Conservation (phyloP, 345 rosid genomes). For the Ceriops tagal region DNA sequence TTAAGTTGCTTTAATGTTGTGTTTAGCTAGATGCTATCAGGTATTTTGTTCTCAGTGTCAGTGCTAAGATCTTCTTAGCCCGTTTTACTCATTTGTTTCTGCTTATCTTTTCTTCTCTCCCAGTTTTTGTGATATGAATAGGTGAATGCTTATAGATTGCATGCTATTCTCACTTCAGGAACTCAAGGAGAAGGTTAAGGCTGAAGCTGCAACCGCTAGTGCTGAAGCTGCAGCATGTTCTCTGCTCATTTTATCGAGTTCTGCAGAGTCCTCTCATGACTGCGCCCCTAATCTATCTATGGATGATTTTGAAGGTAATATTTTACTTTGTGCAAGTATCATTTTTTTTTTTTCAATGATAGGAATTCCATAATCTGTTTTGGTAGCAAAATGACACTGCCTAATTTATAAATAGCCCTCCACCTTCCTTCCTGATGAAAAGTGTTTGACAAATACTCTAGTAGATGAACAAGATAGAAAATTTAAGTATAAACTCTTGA, state of each 20-base stretch:
- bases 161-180: constrained; percentile 49
- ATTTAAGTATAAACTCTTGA: too few relatives aligned
- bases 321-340: not conserved
- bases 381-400: too few relatives aligned
- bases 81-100: too few relatives aligned
- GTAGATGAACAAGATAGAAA: too few relatives aligned
- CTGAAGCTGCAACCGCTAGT: constrained; percentile 61
- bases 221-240: constrained; percentile 52
- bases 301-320: constrained; percentile 84
- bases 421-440: too few relatives aligned
- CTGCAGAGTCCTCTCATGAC: constrained; percentile 37
- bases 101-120: not conserved
- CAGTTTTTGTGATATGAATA: not conserved
- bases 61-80: too few relatives aligned
- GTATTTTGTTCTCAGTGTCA: too few relatives aligned
- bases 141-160: constrained; percentile 15
- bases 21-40: too few relatives aligned
- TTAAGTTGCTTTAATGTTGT: too few relatives aligned
- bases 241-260: constrained; percentile 40
- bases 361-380: not conserved
- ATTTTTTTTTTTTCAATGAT: not conserved
- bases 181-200: constrained; percentile 62
- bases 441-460: too few relatives aligned
- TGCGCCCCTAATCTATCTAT: constrained; percentile 60
- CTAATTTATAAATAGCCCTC: too few relatives aligned